Conservation (phyloP, 352 stramenopile genomes). For the Phytophthora sojae region DNA sequence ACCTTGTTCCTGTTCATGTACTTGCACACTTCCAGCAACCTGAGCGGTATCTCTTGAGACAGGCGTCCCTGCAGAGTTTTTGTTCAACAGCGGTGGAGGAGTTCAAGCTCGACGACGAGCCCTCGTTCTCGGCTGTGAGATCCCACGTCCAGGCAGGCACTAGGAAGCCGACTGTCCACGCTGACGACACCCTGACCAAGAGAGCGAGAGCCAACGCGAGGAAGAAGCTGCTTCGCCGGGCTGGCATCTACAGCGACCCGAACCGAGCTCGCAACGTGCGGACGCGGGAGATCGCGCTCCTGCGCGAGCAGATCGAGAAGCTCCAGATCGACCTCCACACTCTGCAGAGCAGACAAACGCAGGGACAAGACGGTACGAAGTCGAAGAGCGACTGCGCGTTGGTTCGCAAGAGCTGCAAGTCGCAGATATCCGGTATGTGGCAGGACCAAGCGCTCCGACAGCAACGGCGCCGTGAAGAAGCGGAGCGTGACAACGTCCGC, state of each 20-base stretch:
- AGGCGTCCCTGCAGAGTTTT: slow-evolving; percentile 14
- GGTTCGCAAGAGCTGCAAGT: slow-evolving; percentile 3
- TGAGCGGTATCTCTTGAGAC: slow-evolving; percentile 19
- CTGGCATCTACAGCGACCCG: slow-evolving; percentile 34
- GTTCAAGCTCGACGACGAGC: slow-evolving; percentile 17
- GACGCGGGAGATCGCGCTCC: slow-evolving; percentile 44
- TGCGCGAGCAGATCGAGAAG: slow-evolving; percentile 45
- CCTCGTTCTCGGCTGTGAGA: neutral
- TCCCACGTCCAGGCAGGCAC: neutral
- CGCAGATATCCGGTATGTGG: slow-evolving; percentile 28
- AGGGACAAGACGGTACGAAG: neutral
- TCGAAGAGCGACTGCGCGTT: neutral
- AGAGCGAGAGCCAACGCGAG: slow-evolving; percentile 18
- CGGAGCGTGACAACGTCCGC: slow-evolving; percentile 46
- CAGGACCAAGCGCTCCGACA: slow-evolving; percentile 35
- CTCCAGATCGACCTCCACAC: slow-evolving; percentile 36
- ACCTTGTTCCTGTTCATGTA: no score
- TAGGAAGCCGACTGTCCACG: neutral
- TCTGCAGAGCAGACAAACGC: slow-evolving; percentile 23
- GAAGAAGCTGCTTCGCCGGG: slow-evolving; percentile 34
- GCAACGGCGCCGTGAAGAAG: slow-evolving; percentile 34
- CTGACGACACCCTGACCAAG: slow-evolving; percentile 10
- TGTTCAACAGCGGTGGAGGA: slow-evolving; percentile 18
- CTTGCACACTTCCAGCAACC: no score
- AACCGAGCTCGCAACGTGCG: slow-evolving; percentile 45